phyloP scores from a whole-genome alignment of 2,329 filamentous ascomycete genomes.

The Westerdykella sp. region DNA sequence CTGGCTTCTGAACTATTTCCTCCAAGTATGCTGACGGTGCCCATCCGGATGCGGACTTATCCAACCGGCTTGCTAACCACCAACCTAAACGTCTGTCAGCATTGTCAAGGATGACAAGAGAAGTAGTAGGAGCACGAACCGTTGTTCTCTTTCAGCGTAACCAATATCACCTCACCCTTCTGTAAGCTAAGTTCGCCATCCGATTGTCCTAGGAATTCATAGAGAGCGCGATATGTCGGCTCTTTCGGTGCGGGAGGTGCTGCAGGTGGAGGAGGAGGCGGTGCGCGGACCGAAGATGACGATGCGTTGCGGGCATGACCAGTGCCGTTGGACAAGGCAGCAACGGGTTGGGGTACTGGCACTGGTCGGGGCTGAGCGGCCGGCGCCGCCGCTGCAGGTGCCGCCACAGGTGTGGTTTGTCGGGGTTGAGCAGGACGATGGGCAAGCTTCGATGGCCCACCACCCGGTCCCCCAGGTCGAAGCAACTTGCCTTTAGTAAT shows the following conservation, averaged over 20 bases:
- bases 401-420: conserved; percentile 28
- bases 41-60: conserved; percentile 75
- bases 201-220: conserved; percentile 81
- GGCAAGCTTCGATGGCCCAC: conserved; percentile 68
- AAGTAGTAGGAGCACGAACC: conserved; percentile 53
- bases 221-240: conserved; percentile 80
- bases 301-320: conserved; percentile 38
- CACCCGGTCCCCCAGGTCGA: conserved; percentile 78
- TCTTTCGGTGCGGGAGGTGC: conserved; percentile 56
- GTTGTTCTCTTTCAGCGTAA: conserved; percentile 92
- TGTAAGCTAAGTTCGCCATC: conserved; percentile 78
- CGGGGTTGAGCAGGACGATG: conserved; percentile 41
- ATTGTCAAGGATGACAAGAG: conserved; percentile 1
- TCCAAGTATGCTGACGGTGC: conserved; percentile 90
- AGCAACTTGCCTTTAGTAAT: conserved; percentile 93
- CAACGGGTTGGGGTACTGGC: conserved; percentile 48
- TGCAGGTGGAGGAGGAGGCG: conserved; percentile 60
- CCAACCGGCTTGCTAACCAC: conserved; percentile 81
- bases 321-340: conserved; percentile 47
- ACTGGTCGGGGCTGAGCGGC: conserved; percentile 37
- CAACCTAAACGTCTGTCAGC: conserved; percentile 58
- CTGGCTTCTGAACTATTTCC: conserved; percentile 57
- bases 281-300: conserved; percentile 44
- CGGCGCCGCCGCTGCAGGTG: conserved; percentile 13
- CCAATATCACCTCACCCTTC: conserved; percentile 75